Conservation (phyloP, 352 stramenopile genomes). For the Pythium rishiriense region DNA sequence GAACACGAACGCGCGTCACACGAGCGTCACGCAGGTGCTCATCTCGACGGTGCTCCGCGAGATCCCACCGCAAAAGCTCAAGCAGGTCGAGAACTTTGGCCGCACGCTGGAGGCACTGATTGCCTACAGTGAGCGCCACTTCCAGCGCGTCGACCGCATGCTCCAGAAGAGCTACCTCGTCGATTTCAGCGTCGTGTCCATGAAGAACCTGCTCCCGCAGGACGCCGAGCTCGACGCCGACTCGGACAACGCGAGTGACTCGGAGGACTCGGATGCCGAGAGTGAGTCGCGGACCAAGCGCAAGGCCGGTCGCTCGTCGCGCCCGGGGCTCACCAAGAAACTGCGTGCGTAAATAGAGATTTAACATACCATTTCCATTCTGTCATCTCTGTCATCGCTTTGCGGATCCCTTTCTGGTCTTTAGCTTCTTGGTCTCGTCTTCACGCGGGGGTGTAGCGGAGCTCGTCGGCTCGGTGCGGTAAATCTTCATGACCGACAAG, state of each 20-base stretch:
- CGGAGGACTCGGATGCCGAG: slow-evolving; percentile 19
- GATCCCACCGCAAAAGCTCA: slow-evolving; percentile 58
- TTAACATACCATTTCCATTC: not conserved
- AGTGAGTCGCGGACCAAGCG: slow-evolving; percentile 26
- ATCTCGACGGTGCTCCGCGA: slow-evolving; percentile 90
- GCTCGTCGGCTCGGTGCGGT: slow-evolving; percentile 21
- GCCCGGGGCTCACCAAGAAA: slow-evolving; percentile 19
- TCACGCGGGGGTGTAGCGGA: not conserved
- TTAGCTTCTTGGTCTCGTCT: not conserved
- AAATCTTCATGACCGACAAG: slow-evolving; percentile 83
- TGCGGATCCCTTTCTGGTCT: not conserved
- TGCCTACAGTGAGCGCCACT: slow-evolving; percentile 97
- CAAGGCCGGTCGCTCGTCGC: slow-evolving; percentile 2
- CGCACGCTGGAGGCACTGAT: slow-evolving; percentile 93
- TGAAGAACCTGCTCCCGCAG: slow-evolving; percentile 78
- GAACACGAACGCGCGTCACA: slow-evolving; percentile 97
- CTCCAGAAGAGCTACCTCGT: slow-evolving; percentile 97
- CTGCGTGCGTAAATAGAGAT: slow-evolving; percentile 22
- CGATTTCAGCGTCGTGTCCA: slow-evolving; percentile 91
- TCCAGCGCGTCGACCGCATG: slow-evolving; percentile 95
- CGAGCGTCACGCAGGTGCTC: slow-evolving; percentile 91
- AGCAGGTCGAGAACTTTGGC: slow-evolving; percentile 64
- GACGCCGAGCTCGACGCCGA: slow-evolving; percentile 28
- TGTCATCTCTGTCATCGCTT: not conserved
- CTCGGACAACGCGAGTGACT: slow-evolving; percentile 14